Evolutionary conservation across 208 protist genomes (phyloP), one percentile per base, ranked within the genome.

Genomic region (Wallacemonas sp.): DNA sequence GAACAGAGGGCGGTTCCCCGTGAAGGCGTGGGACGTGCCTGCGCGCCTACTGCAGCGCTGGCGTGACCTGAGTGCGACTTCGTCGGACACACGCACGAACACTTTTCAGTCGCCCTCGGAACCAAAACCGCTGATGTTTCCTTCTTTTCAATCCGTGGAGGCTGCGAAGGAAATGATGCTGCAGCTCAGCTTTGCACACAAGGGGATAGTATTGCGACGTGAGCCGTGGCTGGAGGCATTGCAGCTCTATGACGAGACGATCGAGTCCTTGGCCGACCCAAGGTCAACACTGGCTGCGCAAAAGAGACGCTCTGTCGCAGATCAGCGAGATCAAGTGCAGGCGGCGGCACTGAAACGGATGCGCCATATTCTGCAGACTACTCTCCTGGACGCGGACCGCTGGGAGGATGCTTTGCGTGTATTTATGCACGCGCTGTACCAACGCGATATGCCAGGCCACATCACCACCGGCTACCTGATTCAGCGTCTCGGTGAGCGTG

Each of bases 361-460:
- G 46, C 75, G 80, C 22, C 80, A 86, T 51, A 75, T 66, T 44
- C 41, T 66, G 30, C 68, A 82, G 9, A 75, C 68, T 2, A 74
- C 80, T 0, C 67, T 83, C 47, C 56, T 87, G 47, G 61, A 64
- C 4, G 53, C 62, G 1, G 62, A 64, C 1, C 63, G 62, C 54
- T 87, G 80, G 80, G 69, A 66, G 46, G 56, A 74, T 17, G 79
- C 76, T 14, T 62, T 87, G 30, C 70, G 69, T 36, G 70, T 87
- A 24, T 83, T 79, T 56, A 61, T 61, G 22, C 80, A 87, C 61
- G 72, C 77, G 21, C 74, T 87, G 11, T 83, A 80, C 66, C 77
- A 81, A 55, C 76, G 67, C 27, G 80, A 87, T 19, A 53, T 75
- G 47, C 80, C 80, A 17, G 74, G 65, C 45, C 62, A 72, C 42